Percentiles rank a stretch among this genome's conserved stretches.
Conservation (phyloP, 169 alveolate species). For the Plasmodium gaboni region DNA sequence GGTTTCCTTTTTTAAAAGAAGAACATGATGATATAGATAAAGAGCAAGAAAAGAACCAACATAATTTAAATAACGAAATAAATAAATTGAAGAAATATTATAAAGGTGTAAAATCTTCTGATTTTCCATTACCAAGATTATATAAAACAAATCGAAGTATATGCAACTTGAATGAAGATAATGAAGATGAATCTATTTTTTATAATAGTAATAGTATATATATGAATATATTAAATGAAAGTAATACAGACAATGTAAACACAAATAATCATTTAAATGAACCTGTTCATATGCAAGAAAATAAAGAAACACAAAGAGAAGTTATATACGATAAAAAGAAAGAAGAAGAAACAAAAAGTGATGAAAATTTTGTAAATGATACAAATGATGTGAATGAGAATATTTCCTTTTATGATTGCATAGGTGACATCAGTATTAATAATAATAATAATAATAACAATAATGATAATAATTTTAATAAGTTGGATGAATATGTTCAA, state of each 20-base stretch:
- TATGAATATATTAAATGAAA: slow-evolving; percentile 36
- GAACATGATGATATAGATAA: slow-evolving; percentile 12
- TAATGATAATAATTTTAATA: background rate
- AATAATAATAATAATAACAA: background rate
- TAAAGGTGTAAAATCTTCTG: slow-evolving; percentile 57
- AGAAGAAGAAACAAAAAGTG: background rate
- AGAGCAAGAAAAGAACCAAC: background rate
- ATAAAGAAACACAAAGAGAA: background rate
- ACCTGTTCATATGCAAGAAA: background rate
- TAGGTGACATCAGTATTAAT: slow-evolving; percentile 10
- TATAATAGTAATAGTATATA: slow-evolving; percentile 55
- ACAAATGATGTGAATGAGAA: slow-evolving; percentile 10
- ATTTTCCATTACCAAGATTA: slow-evolving; percentile 59
- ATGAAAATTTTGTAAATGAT: background rate
- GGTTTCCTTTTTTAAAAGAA: slow-evolving; percentile 76
- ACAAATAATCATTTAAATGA: background rate
- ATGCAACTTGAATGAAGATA: slow-evolving; percentile 52
- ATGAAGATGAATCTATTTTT: slow-evolving; percentile 52
- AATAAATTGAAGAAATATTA: slow-evolving; percentile 21
- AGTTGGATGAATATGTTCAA: too few species aligned
- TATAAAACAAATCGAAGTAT: slow-evolving; percentile 53
- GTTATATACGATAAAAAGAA: background rate
- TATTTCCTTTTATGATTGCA: slow-evolving; percentile 30
- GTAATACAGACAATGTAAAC: background rate
- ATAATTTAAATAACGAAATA: slow-evolving; percentile 22